Evolutionary conservation across 2,329 filamentous ascomycete species (phyloP).

Genomic region (Hymenoscyphus albidus): DNA sequence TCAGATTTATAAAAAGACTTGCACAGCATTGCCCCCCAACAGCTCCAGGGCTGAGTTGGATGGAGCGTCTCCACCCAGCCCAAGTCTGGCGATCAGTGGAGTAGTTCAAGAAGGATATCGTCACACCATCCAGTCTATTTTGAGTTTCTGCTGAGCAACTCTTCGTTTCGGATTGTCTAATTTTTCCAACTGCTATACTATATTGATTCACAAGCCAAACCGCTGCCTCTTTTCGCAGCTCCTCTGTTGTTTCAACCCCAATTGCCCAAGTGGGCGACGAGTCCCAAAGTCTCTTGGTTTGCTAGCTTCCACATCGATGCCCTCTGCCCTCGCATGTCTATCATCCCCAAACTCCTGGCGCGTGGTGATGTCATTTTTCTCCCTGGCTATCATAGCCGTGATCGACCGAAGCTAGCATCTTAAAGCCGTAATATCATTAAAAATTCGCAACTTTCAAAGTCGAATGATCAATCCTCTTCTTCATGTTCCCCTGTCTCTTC

Average conservation of each 20-base stretch:
- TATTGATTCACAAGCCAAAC: background rate
- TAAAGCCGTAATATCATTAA: background rate
- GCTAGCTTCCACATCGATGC: background rate
- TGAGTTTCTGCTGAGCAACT: no score
- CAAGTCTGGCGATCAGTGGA: no score
- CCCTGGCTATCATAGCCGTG: background rate
- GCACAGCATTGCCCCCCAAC: no score
- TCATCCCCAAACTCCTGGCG: background rate
- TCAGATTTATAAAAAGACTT: no score
- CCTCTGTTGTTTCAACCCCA: background rate
- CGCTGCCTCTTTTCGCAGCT: background rate
- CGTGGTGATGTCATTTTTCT: background rate
- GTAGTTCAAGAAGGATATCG: no score
- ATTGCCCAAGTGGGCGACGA: background rate
- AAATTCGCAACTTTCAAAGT: slow-evolving; percentile 4
- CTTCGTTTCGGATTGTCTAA: no score
- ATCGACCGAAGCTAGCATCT: background rate
- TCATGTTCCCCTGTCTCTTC: slow-evolving; percentile 23
- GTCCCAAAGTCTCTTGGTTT: background rate
- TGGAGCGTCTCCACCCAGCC: no score
- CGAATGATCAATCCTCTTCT: background rate
- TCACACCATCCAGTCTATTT: no score
- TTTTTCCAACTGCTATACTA: no score
- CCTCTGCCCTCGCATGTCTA: background rate
- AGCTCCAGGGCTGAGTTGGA: no score